phyloP scores from a whole-genome alignment of 495 filamentous ascomycete species.

The Penicillium cosmopolitanum region DNA sequence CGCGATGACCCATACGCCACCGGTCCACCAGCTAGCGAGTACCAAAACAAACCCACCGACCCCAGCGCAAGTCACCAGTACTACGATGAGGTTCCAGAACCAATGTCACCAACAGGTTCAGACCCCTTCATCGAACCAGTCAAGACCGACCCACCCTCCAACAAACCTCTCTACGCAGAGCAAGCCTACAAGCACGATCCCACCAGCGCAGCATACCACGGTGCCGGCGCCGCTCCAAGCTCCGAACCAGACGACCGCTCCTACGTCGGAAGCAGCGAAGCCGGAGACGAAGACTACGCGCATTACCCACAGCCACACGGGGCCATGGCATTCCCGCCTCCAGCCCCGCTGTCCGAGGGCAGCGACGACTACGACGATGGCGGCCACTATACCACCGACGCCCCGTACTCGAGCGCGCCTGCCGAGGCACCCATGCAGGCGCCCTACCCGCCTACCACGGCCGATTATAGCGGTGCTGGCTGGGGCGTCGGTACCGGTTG shows the following conservation, averaged over 20 bases:
- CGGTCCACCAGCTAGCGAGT: slow-evolving; percentile 29
- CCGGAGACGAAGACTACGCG: slow-evolving; percentile 62
- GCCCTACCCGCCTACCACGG: slow-evolving; percentile 33
- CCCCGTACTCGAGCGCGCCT: slow-evolving; percentile 45
- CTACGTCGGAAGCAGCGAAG: slow-evolving; percentile 55
- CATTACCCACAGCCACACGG: slow-evolving; percentile 47
- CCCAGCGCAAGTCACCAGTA: slow-evolving; percentile 38
- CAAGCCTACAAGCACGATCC: slow-evolving; percentile 52
- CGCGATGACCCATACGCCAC: slow-evolving; percentile 49
- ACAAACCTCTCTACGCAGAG: slow-evolving; percentile 36
- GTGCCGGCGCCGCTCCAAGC: slow-evolving; percentile 23
- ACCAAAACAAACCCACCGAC: slow-evolving; percentile 27
- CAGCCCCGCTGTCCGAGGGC: slow-evolving; percentile 44
- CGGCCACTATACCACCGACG: slow-evolving; percentile 50
- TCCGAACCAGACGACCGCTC: slow-evolving; percentile 53
- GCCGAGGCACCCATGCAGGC: slow-evolving; percentile 36
- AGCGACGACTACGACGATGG: slow-evolving; percentile 60
- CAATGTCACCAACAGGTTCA: slow-evolving; percentile 57
- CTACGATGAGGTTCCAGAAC: slow-evolving; percentile 43
- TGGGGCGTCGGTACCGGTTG: slow-evolving; percentile 70
- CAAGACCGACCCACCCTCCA: slow-evolving; percentile 29
- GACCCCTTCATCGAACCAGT: slow-evolving; percentile 58
- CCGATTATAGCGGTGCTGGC: slow-evolving; percentile 63
- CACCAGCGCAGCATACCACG: slow-evolving; percentile 37
- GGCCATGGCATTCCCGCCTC: slow-evolving; percentile 41